A percentile compares a stretch with the other conserved stretches of the same genome.
Conservation (phyloP, 2,329 filamentous ascomycete genomes). For the Macrophomina tecta region DNA sequence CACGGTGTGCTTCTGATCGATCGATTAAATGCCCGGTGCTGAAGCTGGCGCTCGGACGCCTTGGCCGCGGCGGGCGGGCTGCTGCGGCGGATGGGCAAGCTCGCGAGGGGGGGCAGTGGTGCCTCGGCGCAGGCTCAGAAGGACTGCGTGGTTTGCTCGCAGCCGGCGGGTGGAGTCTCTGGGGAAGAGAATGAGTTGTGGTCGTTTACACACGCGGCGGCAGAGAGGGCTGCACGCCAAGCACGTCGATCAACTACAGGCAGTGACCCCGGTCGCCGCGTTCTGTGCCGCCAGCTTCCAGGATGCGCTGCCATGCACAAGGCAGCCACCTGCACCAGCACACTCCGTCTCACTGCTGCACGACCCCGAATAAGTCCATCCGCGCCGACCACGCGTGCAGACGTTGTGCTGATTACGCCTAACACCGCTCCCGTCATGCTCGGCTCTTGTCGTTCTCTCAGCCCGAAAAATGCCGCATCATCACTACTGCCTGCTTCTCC, state of each 20-base stretch:
- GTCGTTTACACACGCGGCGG: conserved; percentile 10
- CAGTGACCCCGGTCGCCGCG: conserved; percentile 8
- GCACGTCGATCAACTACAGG: conserved; percentile 12
- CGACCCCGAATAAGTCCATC: too few species aligned
- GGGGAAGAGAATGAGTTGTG: conserved; percentile 1
- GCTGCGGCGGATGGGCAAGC: conserved; percentile 10
- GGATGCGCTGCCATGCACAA: conserved; percentile 6
- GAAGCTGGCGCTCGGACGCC: conserved; percentile 26
- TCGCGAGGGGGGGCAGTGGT: neutral
- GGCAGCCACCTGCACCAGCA: conserved; percentile 4
- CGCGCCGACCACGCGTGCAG: neutral
- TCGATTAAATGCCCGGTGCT: conserved; percentile 25
- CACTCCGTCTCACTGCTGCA: conserved; percentile 3
- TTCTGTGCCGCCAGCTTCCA: conserved; percentile 5
- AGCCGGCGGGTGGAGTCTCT: neutral
- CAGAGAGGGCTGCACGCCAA: conserved; percentile 21
- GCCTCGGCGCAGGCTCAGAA: conserved; percentile 9
- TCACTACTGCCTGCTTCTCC: conserved; percentile 7
- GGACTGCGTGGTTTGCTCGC: conserved; percentile 3
- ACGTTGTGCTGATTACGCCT: neutral
- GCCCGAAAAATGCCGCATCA: conserved; percentile 24
- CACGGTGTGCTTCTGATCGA: conserved; percentile 23
- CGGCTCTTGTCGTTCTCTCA: neutral
- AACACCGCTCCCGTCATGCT: neutral
- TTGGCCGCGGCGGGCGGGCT: conserved; percentile 10